Conservation (phyloP, 257 asterid genomes). For the Plantago elongata region DNA sequence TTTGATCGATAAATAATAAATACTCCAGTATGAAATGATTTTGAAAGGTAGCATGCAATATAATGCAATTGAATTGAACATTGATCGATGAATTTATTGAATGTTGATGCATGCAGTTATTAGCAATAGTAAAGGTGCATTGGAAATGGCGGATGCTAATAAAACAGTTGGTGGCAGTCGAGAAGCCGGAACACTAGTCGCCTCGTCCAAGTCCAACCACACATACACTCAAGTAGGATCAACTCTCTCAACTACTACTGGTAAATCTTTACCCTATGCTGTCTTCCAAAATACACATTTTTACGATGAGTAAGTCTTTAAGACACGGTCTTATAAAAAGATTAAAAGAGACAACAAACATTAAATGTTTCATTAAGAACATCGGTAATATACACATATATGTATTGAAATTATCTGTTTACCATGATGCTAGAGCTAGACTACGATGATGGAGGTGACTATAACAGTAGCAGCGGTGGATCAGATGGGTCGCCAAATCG, state of each 20-base stretch:
- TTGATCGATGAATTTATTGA: not conserved
- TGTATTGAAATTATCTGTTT: not conserved
- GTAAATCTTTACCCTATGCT: no score
- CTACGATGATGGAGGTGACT: conserved; percentile 1
- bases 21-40: no score
- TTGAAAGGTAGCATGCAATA: no score
- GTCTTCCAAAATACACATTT: no score
- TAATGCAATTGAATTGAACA: no score
- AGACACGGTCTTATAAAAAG: no score
- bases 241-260: conserved; percentile 27
- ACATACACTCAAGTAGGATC: conserved; percentile 24
- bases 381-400: no score
- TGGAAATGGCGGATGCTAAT: conserved; percentile 26
- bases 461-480: conserved; percentile 3
- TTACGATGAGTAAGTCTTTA: no score
- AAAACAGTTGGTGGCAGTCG: conserved; percentile 18
- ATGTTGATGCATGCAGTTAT: conserved; percentile 23
- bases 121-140: conserved; percentile 31
- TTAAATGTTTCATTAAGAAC: no score
- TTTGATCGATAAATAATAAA: no score
- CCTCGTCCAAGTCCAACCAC: conserved; percentile 34
- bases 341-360: no score
- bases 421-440: not conserved
- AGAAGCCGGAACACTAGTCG: not conserved
- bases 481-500: conserved; percentile 26